Evolutionary conservation across 2,329 filamentous ascomycete genomes (phyloP).

Genomic region (Venturia nashicola): DNA sequence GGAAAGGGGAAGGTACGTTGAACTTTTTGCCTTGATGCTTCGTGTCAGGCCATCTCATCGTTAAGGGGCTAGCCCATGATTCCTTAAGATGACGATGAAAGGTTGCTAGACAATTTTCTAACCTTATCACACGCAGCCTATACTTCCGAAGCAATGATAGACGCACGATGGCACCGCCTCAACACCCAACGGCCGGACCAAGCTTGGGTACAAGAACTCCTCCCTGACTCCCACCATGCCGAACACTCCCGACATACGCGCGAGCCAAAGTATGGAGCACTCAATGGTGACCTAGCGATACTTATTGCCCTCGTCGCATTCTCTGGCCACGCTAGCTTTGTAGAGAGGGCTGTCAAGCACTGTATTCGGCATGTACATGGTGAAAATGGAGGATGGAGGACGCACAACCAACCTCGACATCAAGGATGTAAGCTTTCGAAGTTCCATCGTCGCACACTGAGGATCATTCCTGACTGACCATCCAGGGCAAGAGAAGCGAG

Average conservation of each 20-base stretch:
- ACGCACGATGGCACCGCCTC: not conserved
- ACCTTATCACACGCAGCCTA: not conserved
- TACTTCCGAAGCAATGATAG: constrained; percentile 6
- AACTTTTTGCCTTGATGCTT: not conserved
- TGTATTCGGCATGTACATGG: not conserved
- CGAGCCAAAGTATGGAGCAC: constrained; percentile 4
- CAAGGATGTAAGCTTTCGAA: constrained; percentile 7
- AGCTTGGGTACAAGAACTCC: constrained; percentile 7
- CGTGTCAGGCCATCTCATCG: not conserved
- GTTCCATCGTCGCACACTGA: not conserved
- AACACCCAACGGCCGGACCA: constrained; percentile 9
- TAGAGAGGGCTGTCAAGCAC: not conserved
- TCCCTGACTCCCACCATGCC: constrained; percentile 6
- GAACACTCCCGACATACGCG: not conserved
- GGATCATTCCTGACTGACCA: too few relatives aligned
- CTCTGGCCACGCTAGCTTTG: not conserved
- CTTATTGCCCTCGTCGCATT: constrained; percentile 10
- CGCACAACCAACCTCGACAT: constrained; percentile 1
- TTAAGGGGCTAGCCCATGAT: not conserved
- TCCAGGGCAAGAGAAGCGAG: constrained; percentile 8
- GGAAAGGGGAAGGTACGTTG: constrained; percentile 1
- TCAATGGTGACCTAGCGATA: constrained; percentile 10
- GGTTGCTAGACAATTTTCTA: not conserved
- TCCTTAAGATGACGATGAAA: not conserved
- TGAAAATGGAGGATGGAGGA: constrained; percentile 5